Evolutionary conservation across 2,329 filamentous ascomycete genomes (phyloP), one percentile per base, ranked within the genome.

Genomic region (Clarireedia monteithiana): DNA sequence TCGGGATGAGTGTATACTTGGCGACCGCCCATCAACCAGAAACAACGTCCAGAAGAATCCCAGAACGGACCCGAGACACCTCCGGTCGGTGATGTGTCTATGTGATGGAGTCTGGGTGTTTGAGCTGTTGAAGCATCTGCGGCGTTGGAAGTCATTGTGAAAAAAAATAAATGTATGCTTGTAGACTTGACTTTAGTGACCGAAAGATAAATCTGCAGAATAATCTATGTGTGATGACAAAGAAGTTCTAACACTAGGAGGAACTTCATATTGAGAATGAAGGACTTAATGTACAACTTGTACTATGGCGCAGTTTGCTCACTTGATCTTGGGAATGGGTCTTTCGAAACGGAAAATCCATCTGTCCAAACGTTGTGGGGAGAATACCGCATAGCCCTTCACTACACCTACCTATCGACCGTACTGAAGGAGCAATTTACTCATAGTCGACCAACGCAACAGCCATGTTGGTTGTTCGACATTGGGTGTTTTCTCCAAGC

Each of bases 1-100:
- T 55, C 53, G 36, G 47, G 17, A 17, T 51, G 48, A 6, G 48
- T 55, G 48, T 55, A 55, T n/a, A 55, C n/a, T 55, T 55, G 47
- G 2, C 47, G 47, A 39, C 45, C 45, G 12, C 51, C 44, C 47
- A 55, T 46, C 26, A 55, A 14, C 47, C 47, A 55, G 34, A 50
- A 55, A 7, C 53, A 55, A 39, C 48, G 27, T 6, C 47, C 53
- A 3, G 27, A 38, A 20, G 48, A 14, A 39, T 55, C 53, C 47
- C 47, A 55, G 26, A 55, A 55, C 4, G 53, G 53, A 20, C 53
- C 53, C n/a, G 52, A 54, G 2, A 48, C 30, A 17, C 51, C 51
- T 14, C 34, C 51, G 23, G 4, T 39, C 42, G 45, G 44, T 27
- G 51, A 48, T 36, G 45, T 54, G 20, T 54, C 45, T 49, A 54